These are phyloP conservation scores for Catharanthus roseus DNA, from an alignment of 257 asterid species.

Conservation along the genomic window DNA sequence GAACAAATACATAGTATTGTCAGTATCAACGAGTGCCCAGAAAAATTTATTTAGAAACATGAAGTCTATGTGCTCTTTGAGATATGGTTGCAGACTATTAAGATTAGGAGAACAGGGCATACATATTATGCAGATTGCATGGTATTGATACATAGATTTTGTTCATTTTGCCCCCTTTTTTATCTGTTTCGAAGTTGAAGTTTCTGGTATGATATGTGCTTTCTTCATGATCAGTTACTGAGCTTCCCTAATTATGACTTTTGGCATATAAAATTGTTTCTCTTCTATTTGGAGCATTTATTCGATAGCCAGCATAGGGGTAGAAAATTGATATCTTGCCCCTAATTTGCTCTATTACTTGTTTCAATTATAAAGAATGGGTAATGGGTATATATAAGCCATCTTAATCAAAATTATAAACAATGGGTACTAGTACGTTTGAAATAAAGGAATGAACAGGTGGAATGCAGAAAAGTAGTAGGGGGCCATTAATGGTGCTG, in stretches of 20 bases:
- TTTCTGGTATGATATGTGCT: neutral
- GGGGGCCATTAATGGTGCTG: too few relatives aligned
- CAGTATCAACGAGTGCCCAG: too few relatives aligned
- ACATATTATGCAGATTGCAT: neutral
- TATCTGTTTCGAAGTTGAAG: neutral
- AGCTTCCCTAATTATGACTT: neutral
- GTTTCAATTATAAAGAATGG: too few relatives aligned
- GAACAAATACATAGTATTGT: too few relatives aligned
- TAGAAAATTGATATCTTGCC: neutral
- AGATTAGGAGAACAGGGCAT: neutral
- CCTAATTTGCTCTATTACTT: neutral
- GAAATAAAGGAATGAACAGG: neutral
- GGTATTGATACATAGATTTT: neutral
- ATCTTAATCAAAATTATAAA: too few relatives aligned
- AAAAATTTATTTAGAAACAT: neutral
- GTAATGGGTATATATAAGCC: too few relatives aligned
- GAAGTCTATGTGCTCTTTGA: neutral
- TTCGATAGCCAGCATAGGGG: neutral
- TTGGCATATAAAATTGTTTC: neutral
- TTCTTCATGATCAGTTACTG: neutral
- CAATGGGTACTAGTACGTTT: too few relatives aligned
- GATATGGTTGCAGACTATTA: neutral
- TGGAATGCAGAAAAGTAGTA: too few relatives aligned
- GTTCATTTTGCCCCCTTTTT: neutral
- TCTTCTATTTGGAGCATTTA: neutral